Base-by-base conservation (phyloP, 1,284 basidiomycete species). In the Meripilus lineatus region DNA sequence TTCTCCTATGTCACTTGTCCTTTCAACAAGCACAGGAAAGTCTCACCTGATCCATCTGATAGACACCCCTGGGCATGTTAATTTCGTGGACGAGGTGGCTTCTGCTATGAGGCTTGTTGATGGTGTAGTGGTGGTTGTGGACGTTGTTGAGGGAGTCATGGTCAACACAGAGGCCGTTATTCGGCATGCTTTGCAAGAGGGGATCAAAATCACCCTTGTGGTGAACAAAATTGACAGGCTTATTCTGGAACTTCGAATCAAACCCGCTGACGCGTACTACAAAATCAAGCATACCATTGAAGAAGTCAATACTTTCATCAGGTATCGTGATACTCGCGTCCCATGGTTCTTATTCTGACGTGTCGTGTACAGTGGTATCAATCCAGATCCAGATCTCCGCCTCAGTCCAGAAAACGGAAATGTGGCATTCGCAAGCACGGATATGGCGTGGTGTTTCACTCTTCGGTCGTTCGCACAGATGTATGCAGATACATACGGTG, bases 231-330 rank as follows among this genome's bases (percentile, higher is more conserved):
- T 99, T 58, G 96, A 99, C 67, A 81, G 96, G 45, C 79, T 99
- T 38, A 95, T 99, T 52, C 79, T 99, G 38, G 96, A 99, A 67
- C 76, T 99, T 44, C 86, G 96, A 26, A 84, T 99, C 54, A 95
- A 95, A 55, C 95, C 96, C 38, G 72, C 84, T 36, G 96, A 99
- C 58, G 96, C 96, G 1, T 99, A 92, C 72, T 98, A 95, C 72
- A 99, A 99, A 74, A 90, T 99, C 55, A 96, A 93, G 64, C 95
- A 98, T 61, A 96, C 95, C 4, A 95, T 99, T 48, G 96, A 99
- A 62, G 96, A 99, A 65, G 87, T 99, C 49, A 99, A 99, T 66
- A 89, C 87, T 2, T 84, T 93, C 63, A 95, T 97, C 56, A 87
- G 89, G 87, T 91, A 13, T 46, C 47, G 71, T 58, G 18, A 24